Evolutionary conservation across 2,329 filamentous ascomycete species (phyloP).

Genomic region (Fusarium pseudograminearum): DNA sequence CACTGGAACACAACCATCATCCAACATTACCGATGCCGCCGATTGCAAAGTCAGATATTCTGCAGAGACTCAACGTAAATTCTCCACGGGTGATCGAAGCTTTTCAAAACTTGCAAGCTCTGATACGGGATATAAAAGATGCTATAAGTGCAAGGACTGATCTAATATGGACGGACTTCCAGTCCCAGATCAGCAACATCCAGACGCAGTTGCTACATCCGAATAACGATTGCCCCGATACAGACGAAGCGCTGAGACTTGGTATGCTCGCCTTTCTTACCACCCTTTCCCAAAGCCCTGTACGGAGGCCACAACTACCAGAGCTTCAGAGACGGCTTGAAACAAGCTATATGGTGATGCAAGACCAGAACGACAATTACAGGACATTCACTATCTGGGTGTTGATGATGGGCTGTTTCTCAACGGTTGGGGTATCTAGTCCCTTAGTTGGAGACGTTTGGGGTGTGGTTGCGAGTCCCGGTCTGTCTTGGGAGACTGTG

Average conservation of each 20-base stretch:
- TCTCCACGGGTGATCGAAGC: not conserved
- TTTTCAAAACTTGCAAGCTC: not conserved
- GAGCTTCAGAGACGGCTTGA: not conserved
- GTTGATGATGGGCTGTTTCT: not conserved
- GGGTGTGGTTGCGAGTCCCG: fast-evolving
- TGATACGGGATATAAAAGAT: not conserved
- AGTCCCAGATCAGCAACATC: not conserved
- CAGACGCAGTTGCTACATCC: not conserved
- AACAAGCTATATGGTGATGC: fast-evolving
- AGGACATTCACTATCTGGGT: not conserved
- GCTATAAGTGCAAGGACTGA: fast-evolving
- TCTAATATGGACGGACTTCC: not conserved
- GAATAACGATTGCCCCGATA: fast-evolving
- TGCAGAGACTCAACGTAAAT: fast-evolving
- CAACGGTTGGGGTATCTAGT: not conserved
- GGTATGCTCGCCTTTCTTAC: constrained; percentile 14
- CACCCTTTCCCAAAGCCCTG: not conserved
- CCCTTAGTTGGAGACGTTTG: fast-evolving
- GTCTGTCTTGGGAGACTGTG: not conserved
- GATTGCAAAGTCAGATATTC: fast-evolving
- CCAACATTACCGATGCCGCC: fast-evolving
- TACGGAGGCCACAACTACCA: not conserved
- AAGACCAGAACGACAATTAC: fast-evolving
- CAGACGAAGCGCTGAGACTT: not conserved
- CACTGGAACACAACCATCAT: not conserved